These are phyloP conservation scores for Colletotrichum abscissum DNA, from an alignment of 2,329 filamentous ascomycete genomes.

Conservation along the genomic window DNA sequence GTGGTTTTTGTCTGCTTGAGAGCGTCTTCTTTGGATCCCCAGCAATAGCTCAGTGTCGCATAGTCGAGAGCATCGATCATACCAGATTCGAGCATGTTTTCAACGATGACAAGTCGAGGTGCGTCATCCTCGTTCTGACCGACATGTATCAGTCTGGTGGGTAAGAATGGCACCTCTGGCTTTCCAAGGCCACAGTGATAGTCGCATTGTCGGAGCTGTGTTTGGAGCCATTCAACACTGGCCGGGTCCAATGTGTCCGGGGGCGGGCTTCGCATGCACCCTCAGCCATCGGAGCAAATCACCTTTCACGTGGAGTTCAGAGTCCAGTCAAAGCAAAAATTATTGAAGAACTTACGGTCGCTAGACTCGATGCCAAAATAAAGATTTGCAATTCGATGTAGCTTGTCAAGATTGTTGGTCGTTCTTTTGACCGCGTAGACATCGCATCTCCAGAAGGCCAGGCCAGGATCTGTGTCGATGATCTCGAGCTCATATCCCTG, in stretches of 20 bases:
- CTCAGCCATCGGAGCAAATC: background rate
- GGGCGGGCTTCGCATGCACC: background rate
- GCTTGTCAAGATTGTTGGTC: fast-evolving
- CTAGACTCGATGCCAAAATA: background rate
- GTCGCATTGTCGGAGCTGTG: background rate
- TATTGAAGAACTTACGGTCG: background rate
- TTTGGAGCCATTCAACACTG: background rate
- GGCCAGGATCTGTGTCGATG: background rate
- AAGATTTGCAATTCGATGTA: background rate
- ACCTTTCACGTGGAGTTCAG: background rate
- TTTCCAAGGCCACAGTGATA: background rate
- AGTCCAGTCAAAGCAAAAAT: background rate
- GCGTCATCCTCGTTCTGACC: background rate
- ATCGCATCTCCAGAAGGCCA: background rate
- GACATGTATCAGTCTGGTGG: conserved; percentile 1
- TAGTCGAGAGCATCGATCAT: background rate
- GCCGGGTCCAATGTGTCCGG: background rate
- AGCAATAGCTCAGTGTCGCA: conserved; percentile 13
- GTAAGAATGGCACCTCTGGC: background rate
- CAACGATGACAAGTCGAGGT: background rate
- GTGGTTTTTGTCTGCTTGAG: background rate
- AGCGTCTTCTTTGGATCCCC: conserved; percentile 8
- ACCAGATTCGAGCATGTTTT: background rate
- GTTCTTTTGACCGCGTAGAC: background rate
- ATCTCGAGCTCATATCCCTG: background rate